Conservation (phyloP, 768 basidiomycete species). For the Melanogaster broomeanus region DNA sequence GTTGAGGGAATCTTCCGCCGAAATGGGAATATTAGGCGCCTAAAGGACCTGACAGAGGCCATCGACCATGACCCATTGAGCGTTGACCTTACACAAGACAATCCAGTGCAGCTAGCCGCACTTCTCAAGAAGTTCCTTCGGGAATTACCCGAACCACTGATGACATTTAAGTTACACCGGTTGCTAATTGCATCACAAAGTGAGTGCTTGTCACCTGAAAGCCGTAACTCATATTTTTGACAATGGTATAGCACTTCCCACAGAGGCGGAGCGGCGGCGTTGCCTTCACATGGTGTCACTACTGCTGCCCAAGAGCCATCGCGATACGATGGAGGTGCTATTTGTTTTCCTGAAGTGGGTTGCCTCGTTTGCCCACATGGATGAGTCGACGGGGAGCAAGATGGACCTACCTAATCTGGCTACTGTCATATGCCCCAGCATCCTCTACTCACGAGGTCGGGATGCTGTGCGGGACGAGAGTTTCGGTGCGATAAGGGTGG, state of each 20-base stretch:
- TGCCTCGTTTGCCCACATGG: slow-evolving; percentile 97
- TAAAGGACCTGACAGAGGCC: slow-evolving; percentile 88
- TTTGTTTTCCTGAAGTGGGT: slow-evolving; percentile 99
- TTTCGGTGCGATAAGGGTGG: slow-evolving; percentile 82
- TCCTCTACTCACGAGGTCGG: slow-evolving; percentile 84
- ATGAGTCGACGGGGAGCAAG: slow-evolving; percentile 95
- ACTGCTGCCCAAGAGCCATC: slow-evolving; percentile 88
- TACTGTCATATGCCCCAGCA: slow-evolving; percentile 97
- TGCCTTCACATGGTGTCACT: slow-evolving; percentile 85
- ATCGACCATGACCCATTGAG: slow-evolving; percentile 93
- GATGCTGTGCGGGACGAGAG: slow-evolving; percentile 93
- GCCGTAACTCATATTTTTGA: slow-evolving; percentile 9
- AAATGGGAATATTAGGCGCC: slow-evolving; percentile 93
- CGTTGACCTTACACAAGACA: slow-evolving; percentile 92
- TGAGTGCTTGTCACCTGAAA: slow-evolving; percentile 42
- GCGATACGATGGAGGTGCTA: slow-evolving; percentile 96
- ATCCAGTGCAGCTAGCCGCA: slow-evolving; percentile 95
- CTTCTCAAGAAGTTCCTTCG: slow-evolving; percentile 96
- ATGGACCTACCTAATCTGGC: slow-evolving; percentile 97
- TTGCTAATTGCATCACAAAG: slow-evolving; percentile 87
- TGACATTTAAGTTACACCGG: slow-evolving; percentile 92
- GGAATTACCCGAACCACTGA: slow-evolving; percentile 92
- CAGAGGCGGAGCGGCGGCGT: slow-evolving; percentile 76
- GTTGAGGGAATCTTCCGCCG: slow-evolving; percentile 98
- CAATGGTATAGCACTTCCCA: slow-evolving; percentile 57